Conservation (phyloP, 2,329 filamentous ascomycete species). For the Emergomyces africanus region DNA sequence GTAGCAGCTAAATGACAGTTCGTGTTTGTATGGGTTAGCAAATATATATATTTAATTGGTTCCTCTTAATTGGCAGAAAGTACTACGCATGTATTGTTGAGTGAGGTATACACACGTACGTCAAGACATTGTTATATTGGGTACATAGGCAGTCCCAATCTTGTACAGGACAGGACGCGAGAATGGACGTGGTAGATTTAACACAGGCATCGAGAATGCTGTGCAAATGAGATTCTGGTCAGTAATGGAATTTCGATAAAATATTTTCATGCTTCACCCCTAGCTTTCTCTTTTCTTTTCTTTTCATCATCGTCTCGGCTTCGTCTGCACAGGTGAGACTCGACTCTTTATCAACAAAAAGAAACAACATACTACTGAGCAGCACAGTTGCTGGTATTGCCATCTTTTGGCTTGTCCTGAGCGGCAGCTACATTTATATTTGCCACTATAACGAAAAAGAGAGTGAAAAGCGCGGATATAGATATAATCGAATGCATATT, state of each 20-base stretch:
- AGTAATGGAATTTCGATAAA: background rate
- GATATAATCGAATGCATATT: conserved; percentile 3
- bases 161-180: conserved; percentile 32
- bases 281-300: background rate
- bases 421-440: conserved; percentile 2
- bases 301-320: background rate
- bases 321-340: no score
- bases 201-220: conserved; percentile 42
- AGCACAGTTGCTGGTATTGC: conserved; percentile 4
- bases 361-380: conserved; percentile 11
- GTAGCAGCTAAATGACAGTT: conserved; percentile 42
- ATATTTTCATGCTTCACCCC: background rate
- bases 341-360: background rate
- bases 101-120: conserved; percentile 30
- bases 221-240: conserved; percentile 1
- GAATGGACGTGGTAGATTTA: conserved; percentile 26
- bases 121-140: conserved; percentile 40
- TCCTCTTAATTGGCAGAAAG: no score
- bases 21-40: conserved; percentile 6
- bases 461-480: conserved; percentile 6
- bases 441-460: conserved; percentile 8
- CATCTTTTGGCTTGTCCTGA: background rate
- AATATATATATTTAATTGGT: no score
- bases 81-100: background rate
- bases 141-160: conserved; percentile 48